Evolutionary conservation across 2,329 filamentous ascomycete genomes (phyloP).

Genomic region (Esteya vermicola): DNA sequence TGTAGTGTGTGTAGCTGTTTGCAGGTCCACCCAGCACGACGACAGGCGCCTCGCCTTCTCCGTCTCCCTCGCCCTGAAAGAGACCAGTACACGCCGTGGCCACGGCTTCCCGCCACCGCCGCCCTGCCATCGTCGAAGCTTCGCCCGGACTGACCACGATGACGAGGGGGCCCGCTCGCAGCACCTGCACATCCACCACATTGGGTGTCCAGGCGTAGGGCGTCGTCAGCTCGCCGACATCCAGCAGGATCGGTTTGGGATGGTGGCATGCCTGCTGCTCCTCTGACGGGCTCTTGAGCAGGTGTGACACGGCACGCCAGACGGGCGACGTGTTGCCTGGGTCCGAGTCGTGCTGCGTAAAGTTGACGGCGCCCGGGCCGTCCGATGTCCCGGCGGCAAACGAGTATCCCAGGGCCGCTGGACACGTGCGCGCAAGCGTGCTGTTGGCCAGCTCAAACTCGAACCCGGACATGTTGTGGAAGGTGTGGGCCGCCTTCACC

Average conservation of each 20-base stretch:
- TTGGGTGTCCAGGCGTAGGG: constrained; percentile 88
- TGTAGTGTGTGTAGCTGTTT: constrained; percentile 59
- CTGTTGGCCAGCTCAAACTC: constrained; percentile 61
- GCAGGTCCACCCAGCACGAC: constrained; percentile 77
- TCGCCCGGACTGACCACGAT: constrained; percentile 79
- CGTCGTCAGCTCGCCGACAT: constrained; percentile 64
- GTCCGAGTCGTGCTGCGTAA: constrained; percentile 72
- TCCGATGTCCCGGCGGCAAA: constrained; percentile 87
- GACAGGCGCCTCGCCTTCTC: constrained; percentile 26
- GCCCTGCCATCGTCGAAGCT: constrained; percentile 82
- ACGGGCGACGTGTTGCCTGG: constrained; percentile 53
- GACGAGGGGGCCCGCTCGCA: constrained; percentile 72
- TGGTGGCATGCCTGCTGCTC: constrained; percentile 64
- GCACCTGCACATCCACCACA: constrained; percentile 73
- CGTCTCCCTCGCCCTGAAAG: constrained; percentile 20
- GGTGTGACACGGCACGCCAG: constrained; percentile 61
- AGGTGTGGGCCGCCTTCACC: constrained; percentile 69
- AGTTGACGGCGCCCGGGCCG: constrained; percentile 78
- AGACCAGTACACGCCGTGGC: constrained; percentile 28
- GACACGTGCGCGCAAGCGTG: constrained; percentile 57
- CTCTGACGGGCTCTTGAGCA: constrained; percentile 55
- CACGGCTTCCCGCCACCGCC: constrained; percentile 69
- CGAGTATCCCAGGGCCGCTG: constrained; percentile 74
- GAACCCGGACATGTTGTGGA: constrained; percentile 62
- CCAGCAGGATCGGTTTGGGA: constrained; percentile 73